Evolutionary conservation across 2,329 filamentous ascomycete species (phyloP), one percentile per base, ranked within the genome.

Genomic region (Pseudogymnoascus sp.): DNA sequence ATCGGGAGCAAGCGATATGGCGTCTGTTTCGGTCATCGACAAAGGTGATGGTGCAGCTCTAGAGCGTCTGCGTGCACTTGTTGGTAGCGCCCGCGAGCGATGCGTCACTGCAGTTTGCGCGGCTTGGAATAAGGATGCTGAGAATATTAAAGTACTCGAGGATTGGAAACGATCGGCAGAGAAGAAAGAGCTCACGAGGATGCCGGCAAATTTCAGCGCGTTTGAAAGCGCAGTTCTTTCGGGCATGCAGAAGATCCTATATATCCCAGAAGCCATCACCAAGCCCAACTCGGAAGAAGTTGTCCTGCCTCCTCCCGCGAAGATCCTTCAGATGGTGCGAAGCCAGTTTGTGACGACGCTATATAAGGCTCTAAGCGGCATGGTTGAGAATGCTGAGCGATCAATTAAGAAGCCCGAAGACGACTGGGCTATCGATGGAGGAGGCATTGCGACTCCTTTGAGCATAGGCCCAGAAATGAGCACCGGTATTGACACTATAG

Each of bases 371-470:
- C 78, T 99, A 38, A 95, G 91, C 70, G 94, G 93, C 21, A 93
- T 99, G 86, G 92, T 99, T 1, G 94, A 97, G 76, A 97, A 96
- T 74, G 93, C 94, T 2, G 92, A 97, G 76, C 85, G 86, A 63
- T 83, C 87, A 2, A 75, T 86, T 12, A 84, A 86, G 68, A 85
- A 84, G 68, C 78, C 84, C 31, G 71, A 73, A 35, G 71, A 73
- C 63, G 72, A 73, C 25, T 74, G 71, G 72, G 72, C 71, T 3
- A 68, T 67, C 7, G 70, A 73, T 61, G 68, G 60, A 28, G 69
- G 73, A 66, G 71, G 71, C 11, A 63, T 73, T 21, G 69, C 70
- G 63, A 73, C 67, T 63, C 73, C 69, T 62, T 68, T 69, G 59
- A 69, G 68, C 53, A 69, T 66, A 59, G 65, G 71, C 11, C 68